These are phyloP conservation scores for Calophaca sinica DNA, from an alignment of 306 rosid species.

Conservation along the genomic window DNA sequence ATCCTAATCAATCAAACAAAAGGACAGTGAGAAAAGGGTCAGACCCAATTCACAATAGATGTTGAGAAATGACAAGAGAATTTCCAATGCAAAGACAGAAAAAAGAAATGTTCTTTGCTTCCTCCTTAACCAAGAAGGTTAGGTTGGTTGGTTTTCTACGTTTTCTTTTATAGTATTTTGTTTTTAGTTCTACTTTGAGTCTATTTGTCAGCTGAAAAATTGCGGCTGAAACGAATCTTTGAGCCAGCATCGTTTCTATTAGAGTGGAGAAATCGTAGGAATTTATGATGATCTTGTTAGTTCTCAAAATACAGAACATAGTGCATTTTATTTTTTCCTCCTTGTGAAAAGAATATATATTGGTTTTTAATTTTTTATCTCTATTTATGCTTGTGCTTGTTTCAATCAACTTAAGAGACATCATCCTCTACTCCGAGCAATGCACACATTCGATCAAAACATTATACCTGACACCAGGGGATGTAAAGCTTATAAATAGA, in stretches of 20 bases:
- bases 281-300: slow-evolving; percentile 56
- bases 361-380: neutral
- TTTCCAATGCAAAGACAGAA: slow-evolving; percentile 41
- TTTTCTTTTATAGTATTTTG: slow-evolving; percentile 41
- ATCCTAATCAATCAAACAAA: slow-evolving; percentile 78
- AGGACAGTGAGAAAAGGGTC: slow-evolving; percentile 75
- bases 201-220: slow-evolving; percentile 53
- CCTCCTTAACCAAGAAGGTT: slow-evolving; percentile 43
- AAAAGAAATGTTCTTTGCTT: slow-evolving; percentile 29
- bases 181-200: slow-evolving; percentile 26
- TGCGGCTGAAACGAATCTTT: slow-evolving; percentile 49
- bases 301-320: slow-evolving; percentile 55
- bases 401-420: too few relatives aligned
- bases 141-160: slow-evolving; percentile 46
- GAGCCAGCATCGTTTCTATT: slow-evolving; percentile 47
- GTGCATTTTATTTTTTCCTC: slow-evolving; percentile 38
- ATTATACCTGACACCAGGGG: too few relatives aligned
- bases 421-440: too few relatives aligned
- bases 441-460: too few relatives aligned
- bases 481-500: too few relatives aligned
- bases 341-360: slow-evolving; percentile 4
- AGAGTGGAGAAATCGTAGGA: slow-evolving; percentile 56
- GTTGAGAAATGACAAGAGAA: slow-evolving; percentile 52
- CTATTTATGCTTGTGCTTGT: neutral
- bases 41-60: slow-evolving; percentile 90